Conservation (phyloP, 2,329 filamentous ascomycete genomes). For the Arthrobotrys entomopaga region DNA sequence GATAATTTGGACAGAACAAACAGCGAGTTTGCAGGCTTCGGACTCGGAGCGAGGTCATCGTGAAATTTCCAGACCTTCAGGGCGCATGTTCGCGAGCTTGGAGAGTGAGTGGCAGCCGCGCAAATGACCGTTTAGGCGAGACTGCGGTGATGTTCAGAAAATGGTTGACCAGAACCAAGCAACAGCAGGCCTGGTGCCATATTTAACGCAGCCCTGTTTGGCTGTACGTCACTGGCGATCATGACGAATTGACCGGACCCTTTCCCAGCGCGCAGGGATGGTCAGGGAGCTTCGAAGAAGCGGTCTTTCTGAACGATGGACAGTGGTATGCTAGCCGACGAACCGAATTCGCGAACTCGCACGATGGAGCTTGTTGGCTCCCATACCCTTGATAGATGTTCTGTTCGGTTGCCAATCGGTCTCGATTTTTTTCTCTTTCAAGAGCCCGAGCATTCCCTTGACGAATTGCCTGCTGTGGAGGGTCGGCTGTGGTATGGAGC, state of each 20-base stretch:
- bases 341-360: too few species aligned
- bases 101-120: conserved; percentile 25
- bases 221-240: conserved; percentile 38
- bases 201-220: conserved; percentile 30
- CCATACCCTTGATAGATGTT: conserved; percentile 6
- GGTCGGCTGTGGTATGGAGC: conserved; percentile 34
- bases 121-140: conserved; percentile 45
- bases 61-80: conserved; percentile 51
- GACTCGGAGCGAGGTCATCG: conserved; percentile 45
- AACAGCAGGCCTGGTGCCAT: conserved; percentile 23
- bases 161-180: conserved; percentile 11
- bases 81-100: conserved; percentile 19
- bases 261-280: not conserved
- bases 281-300: not conserved
- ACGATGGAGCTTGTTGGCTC: too few species aligned
- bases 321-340: conserved; percentile 28
- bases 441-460: conserved; percentile 39
- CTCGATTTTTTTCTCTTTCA: conserved; percentile 9
- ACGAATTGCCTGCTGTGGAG: conserved; percentile 8
- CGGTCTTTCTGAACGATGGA: conserved; percentile 11
- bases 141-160: conserved; percentile 50
- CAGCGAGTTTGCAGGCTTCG: conserved; percentile 32
- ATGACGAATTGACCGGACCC: conserved; percentile 27
- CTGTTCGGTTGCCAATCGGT: conserved; percentile 15
- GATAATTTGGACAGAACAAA: conserved; percentile 27